A percentile compares a stretch with the other conserved stretches of the same genome.
Conservation (phyloP, 1,284 basidiomycete species). For the Agroathelia rolfsii region DNA sequence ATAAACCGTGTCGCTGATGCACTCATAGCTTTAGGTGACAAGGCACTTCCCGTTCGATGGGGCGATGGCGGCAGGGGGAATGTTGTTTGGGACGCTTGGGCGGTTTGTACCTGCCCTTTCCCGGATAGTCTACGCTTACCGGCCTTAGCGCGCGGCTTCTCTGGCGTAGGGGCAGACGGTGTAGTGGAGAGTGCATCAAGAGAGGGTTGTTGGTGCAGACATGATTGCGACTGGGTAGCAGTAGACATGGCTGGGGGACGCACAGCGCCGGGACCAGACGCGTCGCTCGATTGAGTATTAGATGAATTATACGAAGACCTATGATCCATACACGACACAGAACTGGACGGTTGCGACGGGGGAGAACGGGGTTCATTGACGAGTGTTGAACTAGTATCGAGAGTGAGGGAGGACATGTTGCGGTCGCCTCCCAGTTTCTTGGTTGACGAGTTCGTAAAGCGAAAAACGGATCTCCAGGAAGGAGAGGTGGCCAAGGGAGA, state of each 20-base stretch:
- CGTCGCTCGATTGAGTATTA: slow-evolving; percentile 58
- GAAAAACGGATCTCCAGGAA: slow-evolving; percentile 25
- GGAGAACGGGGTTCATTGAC: too few species aligned
- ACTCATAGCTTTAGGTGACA: slow-evolving; percentile 56
- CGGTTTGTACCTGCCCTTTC: slow-evolving; percentile 24
- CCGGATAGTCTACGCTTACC: slow-evolving; percentile 13
- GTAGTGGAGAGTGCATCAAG: slow-evolving; percentile 16
- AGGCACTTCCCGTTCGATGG: slow-evolving; percentile 17
- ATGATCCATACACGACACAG: slow-evolving; percentile 31
- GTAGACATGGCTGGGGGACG: too few species aligned
- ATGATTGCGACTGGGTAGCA: too few species aligned
- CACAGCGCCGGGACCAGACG: slow-evolving; percentile 23
- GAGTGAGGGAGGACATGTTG: slow-evolving; percentile 26
- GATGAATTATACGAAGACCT: slow-evolving; percentile 67
- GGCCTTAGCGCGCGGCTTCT: slow-evolving; percentile 33
- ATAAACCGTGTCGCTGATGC: slow-evolving; percentile 78
- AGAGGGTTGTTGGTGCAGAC: slow-evolving; percentile 18
- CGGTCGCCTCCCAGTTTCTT: slow-evolving; percentile 35
- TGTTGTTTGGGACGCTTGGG: slow-evolving; percentile 9
- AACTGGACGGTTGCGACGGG: slow-evolving; percentile 35
- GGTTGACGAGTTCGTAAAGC: slow-evolving; percentile 34
- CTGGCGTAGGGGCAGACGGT: slow-evolving; percentile 30
- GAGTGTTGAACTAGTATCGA: slow-evolving; percentile 23
- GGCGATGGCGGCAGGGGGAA: slow-evolving; percentile 6
- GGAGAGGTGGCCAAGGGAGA: slow-evolving; percentile 12